These are phyloP conservation scores for Phlebiopsis flavidoalba DNA, from an alignment of 768 basidiomycete species.

Conservation along the genomic window DNA sequence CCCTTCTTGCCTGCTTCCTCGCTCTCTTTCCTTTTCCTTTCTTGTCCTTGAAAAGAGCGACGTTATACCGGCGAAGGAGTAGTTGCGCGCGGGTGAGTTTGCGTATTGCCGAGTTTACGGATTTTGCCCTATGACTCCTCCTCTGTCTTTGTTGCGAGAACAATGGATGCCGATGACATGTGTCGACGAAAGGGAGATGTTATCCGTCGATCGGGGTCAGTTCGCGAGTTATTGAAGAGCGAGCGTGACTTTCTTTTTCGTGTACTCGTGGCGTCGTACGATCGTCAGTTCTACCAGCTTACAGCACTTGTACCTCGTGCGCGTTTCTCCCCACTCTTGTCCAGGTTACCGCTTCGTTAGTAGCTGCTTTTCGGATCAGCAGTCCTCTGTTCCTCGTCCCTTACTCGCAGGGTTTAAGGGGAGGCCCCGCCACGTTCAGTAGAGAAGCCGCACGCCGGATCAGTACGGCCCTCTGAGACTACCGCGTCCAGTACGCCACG, in stretches of 20 bases:
- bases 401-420: constrained; percentile 56
- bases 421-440: constrained; percentile 54
- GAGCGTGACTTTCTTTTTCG: constrained; percentile 74
- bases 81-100: constrained; percentile 87
- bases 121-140: no score
- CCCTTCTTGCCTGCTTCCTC: constrained; percentile 38
- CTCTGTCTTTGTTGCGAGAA: no score
- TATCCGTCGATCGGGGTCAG: constrained; percentile 89
- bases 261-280: constrained; percentile 28
- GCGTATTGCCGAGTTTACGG: constrained; percentile 87
- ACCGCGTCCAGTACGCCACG: constrained; percentile 48
- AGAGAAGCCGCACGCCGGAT: constrained; percentile 69
- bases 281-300: constrained; percentile 26
- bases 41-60: constrained; percentile 85
- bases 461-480: constrained; percentile 79
- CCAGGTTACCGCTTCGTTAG: constrained; percentile 11
- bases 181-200: constrained; percentile 92
- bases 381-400: constrained; percentile 44
- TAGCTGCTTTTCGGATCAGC: neutral
- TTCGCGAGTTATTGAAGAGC: constrained; percentile 83
- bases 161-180: constrained; percentile 93
- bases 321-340: neutral
- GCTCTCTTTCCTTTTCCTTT: constrained; percentile 41
- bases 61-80: constrained; percentile 67
- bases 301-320: constrained; percentile 13